phyloP scores from a whole-genome alignment of 257 asterid species.

The Solanum acaule region DNA sequence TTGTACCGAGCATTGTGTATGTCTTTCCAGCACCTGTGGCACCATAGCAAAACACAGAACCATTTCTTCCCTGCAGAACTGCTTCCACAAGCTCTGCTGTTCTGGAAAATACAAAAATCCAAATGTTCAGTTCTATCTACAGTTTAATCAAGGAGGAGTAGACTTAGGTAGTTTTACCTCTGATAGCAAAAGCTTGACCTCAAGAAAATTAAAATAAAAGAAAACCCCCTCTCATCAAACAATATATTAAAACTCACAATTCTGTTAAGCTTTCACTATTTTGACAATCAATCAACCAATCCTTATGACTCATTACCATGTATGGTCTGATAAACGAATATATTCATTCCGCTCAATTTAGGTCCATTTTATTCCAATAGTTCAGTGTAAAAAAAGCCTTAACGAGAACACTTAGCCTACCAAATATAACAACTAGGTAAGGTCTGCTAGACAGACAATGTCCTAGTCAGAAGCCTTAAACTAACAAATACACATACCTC shows the following conservation, averaged over 20 bases:
- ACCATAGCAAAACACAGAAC: conserved; percentile 62
- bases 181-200: not conserved
- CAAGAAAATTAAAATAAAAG: not conserved
- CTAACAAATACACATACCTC: not conserved
- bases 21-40: conserved; percentile 74
- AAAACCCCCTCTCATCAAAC: not conserved
- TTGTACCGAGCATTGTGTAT: conserved; percentile 55
- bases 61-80: conserved; percentile 57
- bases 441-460: not conserved
- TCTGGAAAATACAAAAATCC: conserved; percentile 22
- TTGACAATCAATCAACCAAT: not conserved
- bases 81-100: conserved; percentile 69
- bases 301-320: not conserved
- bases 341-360: not conserved
- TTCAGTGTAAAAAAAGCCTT: not conserved
- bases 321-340: not conserved
- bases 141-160: not conserved
- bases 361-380: not conserved
- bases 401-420: not conserved
- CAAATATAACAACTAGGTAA: not conserved
- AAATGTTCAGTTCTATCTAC: not conserved
- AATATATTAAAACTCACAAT: not conserved
- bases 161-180: not conserved
- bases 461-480: not conserved
- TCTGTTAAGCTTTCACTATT: not conserved